phyloP scores from a whole-genome alignment of 2,329 filamentous ascomycete species.

The Fusarium annulatum region DNA sequence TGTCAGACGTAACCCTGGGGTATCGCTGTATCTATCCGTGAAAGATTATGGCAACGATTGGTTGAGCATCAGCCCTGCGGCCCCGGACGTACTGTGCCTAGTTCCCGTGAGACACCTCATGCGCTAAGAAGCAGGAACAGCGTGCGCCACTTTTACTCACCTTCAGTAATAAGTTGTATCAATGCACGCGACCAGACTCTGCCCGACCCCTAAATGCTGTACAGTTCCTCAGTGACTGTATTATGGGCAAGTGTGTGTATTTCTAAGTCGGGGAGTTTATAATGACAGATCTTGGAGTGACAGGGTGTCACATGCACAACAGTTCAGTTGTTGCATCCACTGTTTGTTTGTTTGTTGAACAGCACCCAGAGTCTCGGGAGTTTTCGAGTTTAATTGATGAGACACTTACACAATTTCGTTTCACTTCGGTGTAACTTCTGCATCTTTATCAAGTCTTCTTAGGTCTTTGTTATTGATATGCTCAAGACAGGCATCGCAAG shows the following conservation, averaged over 20 bases:
- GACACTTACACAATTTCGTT: not conserved
- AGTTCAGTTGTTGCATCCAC: not conserved
- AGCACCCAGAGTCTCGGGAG: not conserved
- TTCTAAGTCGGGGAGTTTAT: too few species aligned
- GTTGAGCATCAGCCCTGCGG: constrained; percentile 15
- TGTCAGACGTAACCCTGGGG: not conserved
- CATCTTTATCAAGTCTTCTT: too few species aligned
- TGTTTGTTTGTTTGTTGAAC: not conserved
- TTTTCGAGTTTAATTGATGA: not conserved
- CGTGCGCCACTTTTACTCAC: constrained; percentile 6
- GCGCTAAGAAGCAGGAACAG: constrained; percentile 34
- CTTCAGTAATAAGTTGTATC: not conserved
- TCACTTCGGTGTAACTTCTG: not conserved
- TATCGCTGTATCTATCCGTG: not conserved
- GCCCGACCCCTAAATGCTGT: not conserved
- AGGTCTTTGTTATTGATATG: not conserved
- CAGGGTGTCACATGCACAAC: not conserved
- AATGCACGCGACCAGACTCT: not conserved
- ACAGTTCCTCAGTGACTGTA: too few species aligned
- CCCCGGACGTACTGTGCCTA: not conserved
- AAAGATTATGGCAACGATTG: constrained; percentile 16
- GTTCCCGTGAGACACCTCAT: constrained; percentile 16
- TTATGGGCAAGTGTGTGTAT: not conserved
- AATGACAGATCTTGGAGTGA: not conserved
- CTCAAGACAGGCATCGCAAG: not conserved